Conservation (phyloP, 305 asterid genomes). For the Fraxinus sp. region DNA sequence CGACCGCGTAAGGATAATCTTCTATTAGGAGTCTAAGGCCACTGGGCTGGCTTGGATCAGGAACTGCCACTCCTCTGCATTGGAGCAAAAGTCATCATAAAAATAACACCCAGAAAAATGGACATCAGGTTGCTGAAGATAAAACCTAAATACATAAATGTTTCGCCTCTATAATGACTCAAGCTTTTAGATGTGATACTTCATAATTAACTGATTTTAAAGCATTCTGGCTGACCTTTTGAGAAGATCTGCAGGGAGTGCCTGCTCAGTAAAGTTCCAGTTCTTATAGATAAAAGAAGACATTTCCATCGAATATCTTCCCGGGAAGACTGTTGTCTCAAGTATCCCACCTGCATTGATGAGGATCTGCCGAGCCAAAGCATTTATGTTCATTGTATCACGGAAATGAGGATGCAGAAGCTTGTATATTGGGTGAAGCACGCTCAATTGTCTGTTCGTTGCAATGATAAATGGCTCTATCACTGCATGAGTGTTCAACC, state of each 20-base stretch:
- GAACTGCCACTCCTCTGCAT: constrained; percentile 80
- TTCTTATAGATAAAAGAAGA: constrained; percentile 41
- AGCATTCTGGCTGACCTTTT: constrained; percentile 37
- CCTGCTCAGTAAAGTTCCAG: too few species aligned
- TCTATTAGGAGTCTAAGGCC: constrained; percentile 70
- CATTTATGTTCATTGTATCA: constrained; percentile 60
- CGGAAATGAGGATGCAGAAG: constrained; percentile 65
- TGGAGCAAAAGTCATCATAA: background rate
- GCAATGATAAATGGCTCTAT: constrained; percentile 64
- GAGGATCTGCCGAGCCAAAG: constrained; percentile 56
- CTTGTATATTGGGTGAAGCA: constrained; percentile 58
- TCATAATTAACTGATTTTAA: background rate
- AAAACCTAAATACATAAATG: background rate
- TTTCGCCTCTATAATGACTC: background rate
- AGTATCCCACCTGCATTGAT: constrained; percentile 57
- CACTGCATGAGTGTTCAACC: constrained; percentile 64
- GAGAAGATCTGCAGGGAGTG: constrained; percentile 44
- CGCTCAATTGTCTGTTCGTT: constrained; percentile 50
- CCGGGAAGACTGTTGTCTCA: constrained; percentile 60
- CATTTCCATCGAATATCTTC: constrained; percentile 51
- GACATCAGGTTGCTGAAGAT: too few species aligned
- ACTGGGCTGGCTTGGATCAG: constrained; percentile 58
- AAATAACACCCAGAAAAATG: background rate
- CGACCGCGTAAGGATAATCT: constrained; percentile 91
- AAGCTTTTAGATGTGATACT: background rate